phyloP scores from a whole-genome alignment of 2,329 filamentous ascomycete species.

The Botryotinia convoluta region DNA sequence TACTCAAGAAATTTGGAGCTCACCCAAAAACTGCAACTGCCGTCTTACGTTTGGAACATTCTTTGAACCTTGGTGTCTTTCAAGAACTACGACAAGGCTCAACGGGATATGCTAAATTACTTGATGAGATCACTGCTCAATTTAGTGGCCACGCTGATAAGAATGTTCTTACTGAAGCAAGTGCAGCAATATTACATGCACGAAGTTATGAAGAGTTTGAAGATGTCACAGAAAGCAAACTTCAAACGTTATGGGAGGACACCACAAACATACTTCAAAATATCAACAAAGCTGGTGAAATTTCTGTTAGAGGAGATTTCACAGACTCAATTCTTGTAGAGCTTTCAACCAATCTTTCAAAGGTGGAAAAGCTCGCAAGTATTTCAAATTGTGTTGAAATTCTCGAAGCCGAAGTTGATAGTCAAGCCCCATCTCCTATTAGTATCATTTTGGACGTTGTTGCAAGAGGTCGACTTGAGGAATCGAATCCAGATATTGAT shows the following conservation, averaged over 20 bases:
- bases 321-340: conserved; percentile 63
- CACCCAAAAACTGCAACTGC: conserved; percentile 80
- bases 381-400: conserved; percentile 75
- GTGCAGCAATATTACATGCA: conserved; percentile 78
- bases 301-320: conserved; percentile 70
- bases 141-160: conserved; percentile 91
- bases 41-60: conserved; percentile 81
- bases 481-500: conserved; percentile 65
- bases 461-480: conserved; percentile 68
- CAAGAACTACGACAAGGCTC: conserved; percentile 85
- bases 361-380: conserved; percentile 76
- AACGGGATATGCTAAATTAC: conserved; percentile 71
- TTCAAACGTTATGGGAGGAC: conserved; percentile 84
- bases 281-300: conserved; percentile 63
- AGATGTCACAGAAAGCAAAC: conserved; percentile 77
- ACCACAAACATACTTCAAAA: conserved; percentile 66
- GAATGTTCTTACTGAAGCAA: conserved; percentile 79
- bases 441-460: conserved; percentile 71
- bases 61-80: conserved; percentile 83
- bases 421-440: conserved; percentile 52
- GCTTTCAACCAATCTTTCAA: conserved; percentile 70
- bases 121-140: conserved; percentile 91
- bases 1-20: conserved; percentile 93
- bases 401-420: conserved; percentile 61
- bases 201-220: conserved; percentile 84